Conservation (phyloP, 2,329 filamentous ascomycete genomes). For the Zymoseptoria crescenta region DNA sequence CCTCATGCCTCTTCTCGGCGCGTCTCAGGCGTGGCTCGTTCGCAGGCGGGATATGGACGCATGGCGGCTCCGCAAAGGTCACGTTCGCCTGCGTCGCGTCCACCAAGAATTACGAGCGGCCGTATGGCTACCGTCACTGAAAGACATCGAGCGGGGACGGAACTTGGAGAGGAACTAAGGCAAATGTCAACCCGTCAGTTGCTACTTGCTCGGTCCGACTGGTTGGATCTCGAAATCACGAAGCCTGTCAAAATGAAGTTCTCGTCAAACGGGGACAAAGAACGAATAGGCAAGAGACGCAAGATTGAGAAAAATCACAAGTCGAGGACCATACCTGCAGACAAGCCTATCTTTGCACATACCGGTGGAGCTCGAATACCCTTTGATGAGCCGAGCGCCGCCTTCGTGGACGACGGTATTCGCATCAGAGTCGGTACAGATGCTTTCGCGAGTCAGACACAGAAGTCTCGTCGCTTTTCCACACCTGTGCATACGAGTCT, state of each 20-base stretch:
- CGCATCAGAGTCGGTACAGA: conserved; percentile 27
- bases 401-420: conserved; percentile 16
- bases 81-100: not conserved
- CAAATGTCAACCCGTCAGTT: conserved; percentile 17
- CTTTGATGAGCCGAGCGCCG: not conserved
- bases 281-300: conserved; percentile 24
- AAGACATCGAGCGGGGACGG: not conserved
- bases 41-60: not conserved
- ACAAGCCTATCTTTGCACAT: not conserved
- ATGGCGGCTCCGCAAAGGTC: not conserved
- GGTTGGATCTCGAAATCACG: conserved; percentile 24
- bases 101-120: not conserved
- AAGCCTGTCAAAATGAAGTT: conserved; percentile 23
- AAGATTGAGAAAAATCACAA: conserved; percentile 16
- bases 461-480: conserved; percentile 11
- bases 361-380: not conserved
- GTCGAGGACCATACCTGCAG: conserved; percentile 6
- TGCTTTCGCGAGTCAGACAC: conserved; percentile 25
- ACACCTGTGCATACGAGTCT: conserved; percentile 16
- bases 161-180: conserved; percentile 9
- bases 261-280: conserved; percentile 13
- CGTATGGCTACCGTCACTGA: not conserved
- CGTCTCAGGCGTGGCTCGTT: not conserved
- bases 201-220: conserved; percentile 25
- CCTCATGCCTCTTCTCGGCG: not conserved